Base-by-base conservation (phyloP, 306 rosid species). In the Vigna mungo region DNA sequence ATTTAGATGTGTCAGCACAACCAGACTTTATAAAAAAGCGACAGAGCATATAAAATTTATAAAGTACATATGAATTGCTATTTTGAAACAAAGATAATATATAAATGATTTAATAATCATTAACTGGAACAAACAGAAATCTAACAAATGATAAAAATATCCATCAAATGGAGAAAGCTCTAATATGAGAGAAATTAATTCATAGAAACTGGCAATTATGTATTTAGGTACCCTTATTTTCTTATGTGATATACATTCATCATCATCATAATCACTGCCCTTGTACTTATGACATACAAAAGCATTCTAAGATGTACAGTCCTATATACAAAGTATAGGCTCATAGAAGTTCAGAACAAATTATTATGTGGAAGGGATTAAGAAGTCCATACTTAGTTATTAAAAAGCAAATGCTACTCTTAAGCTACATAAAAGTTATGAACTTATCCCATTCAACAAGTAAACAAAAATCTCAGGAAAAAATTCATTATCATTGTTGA, bases 1-100 rank as follows among this genome's bases (percentile, higher is more conserved):
- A 74, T 53, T 53, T 12, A 12, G 12, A 34, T n/a, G 32, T 30
- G 65, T 32, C 51, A 59, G 47, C 23, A 7, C 20, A 9, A 36
- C 36, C 32, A 62, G 17, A 47, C 32, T 17, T 53, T 55, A 51
- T 55, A 36, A 64, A 77, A 30, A 62, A 76, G 43, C 23, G 43
- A 71, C 61, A 54, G 47, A 79, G 27, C 41, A 64, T 72, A 44
- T 32, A 61, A 59, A 39, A 81, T 16, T 41, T 0, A 34, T 32
- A 61, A 73, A 39, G 68, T 16, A 30, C 0, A 34, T n/a, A 55
- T 32, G 18, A 56, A 64, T 46, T 18, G 49, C 46, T 41, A 73
- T 56, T 67, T 34, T 44, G 36, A 76, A 34, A 30, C 5, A 6
- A 59, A 43, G 7, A 43, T 39, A 70, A 62, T 37, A 16, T 44